Conservation (phyloP, 306 rosid genomes). For the Bauhinia variegata region DNA sequence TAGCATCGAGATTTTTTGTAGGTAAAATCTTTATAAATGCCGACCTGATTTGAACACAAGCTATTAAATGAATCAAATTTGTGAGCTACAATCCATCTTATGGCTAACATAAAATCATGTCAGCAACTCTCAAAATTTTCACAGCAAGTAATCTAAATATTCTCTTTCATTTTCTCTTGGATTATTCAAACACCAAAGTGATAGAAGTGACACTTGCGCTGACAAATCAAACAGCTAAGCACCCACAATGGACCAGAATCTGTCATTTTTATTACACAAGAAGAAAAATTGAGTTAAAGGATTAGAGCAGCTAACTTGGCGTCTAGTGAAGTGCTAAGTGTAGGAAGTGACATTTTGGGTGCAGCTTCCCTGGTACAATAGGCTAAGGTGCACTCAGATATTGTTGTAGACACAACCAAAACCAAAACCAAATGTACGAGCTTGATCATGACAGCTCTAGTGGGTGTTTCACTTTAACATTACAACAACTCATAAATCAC, state of each 20-base stretch:
- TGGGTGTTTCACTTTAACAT: conserved; percentile 39
- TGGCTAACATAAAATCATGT: too few relatives aligned
- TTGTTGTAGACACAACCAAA: not conserved
- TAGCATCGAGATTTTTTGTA: too few relatives aligned
- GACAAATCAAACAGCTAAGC: not conserved
- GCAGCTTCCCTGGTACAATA: not conserved
- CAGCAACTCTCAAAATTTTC: too few relatives aligned
- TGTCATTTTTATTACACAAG: not conserved
- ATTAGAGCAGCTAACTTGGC: not conserved
- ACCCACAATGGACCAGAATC: not conserved
- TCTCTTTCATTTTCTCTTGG: too few relatives aligned
- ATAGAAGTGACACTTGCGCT: not conserved
- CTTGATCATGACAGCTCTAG: conserved; percentile 8
- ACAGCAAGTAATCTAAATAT: too few relatives aligned
- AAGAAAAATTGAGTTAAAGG: not conserved
- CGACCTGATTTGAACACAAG: too few relatives aligned
- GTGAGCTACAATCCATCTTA: too few relatives aligned
- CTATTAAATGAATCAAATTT: too few relatives aligned
- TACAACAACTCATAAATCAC: conserved; percentile 13
- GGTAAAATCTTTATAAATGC: too few relatives aligned
- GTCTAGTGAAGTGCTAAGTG: not conserved
- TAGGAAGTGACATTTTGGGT: not conserved
- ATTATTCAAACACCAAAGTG: not conserved
- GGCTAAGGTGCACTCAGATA: conserved; percentile 3
- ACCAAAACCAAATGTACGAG: not conserved